Conservation (phyloP, 2,329 filamentous ascomycete species). For the Pseudocercospora musae region DNA sequence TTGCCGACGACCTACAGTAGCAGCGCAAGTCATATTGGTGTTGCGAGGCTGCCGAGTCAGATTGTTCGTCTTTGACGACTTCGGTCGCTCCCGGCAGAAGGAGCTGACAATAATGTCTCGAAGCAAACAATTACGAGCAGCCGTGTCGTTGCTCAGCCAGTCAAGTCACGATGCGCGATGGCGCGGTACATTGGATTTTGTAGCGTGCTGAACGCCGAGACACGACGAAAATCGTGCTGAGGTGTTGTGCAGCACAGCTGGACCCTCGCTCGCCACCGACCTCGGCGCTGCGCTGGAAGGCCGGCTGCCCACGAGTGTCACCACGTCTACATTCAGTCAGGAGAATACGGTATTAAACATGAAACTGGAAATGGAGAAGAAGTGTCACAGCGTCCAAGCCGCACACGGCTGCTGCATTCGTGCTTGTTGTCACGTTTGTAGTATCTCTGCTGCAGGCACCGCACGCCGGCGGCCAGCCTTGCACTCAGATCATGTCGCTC, state of each 20-base stretch:
- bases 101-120: background rate
- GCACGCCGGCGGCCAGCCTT: constrained; percentile 5
- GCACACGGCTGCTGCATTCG: background rate
- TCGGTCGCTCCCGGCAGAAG: background rate
- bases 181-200: background rate
- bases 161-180: background rate
- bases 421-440: background rate
- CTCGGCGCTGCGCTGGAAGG: background rate
- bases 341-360: background rate
- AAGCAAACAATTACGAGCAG: background rate
- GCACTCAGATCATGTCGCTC: constrained; percentile 1
- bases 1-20: constrained; percentile 13
- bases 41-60: background rate
- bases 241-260: background rate
- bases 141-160: background rate
- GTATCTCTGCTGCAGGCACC: background rate
- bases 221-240: background rate
- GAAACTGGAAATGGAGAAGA: background rate
- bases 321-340: too few species aligned
- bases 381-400: background rate
- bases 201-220: background rate
- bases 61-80: background rate
- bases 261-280: background rate
- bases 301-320: too few species aligned
- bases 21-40: background rate